Percentiles rank a stretch among this genome's conserved stretches.
phyloP scores from a whole-genome alignment of 78 protist species.

The Cavenderia fasciculata region DNA sequence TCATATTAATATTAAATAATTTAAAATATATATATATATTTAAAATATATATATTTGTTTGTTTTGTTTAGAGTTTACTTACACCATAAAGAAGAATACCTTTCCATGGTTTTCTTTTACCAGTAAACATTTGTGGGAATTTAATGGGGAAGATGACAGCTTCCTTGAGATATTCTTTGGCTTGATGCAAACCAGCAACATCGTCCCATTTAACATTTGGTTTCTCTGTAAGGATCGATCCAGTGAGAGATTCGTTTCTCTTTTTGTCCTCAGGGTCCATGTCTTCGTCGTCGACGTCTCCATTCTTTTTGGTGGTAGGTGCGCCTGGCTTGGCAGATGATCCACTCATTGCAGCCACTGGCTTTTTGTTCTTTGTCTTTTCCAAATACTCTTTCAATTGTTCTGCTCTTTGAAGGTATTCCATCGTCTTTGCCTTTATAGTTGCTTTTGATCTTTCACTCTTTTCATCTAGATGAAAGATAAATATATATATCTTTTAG shows the following conservation, averaged over 20 bases:
- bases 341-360: conserved; percentile 30
- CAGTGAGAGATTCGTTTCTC: conserved; percentile 37
- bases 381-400: conserved; percentile 77
- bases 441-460: conserved; percentile 79
- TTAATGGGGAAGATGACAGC: conserved; percentile 97
- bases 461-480: conserved; percentile 80
- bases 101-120: conserved; percentile 97
- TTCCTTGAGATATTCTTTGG: conserved; percentile 97
- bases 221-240: conserved; percentile 90
- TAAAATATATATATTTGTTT: not conserved
- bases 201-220: conserved; percentile 98
- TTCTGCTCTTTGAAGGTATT: conserved; percentile 91
- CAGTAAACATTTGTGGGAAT: conserved; percentile 97
- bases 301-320: not conserved
- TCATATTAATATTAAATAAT: too few species aligned
- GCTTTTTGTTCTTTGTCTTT: conserved; percentile 57
- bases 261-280: conserved; percentile 83
- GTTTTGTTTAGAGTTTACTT: not conserved
- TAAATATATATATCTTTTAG: not conserved
- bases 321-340: not conserved
- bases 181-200: conserved; percentile 97
- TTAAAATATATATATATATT: not conserved
- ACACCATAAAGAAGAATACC: conserved; percentile 98
- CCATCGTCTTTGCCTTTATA: conserved; percentile 75
- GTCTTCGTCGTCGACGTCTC: conserved; percentile 67